Percentiles rank a stretch among this genome's conserved stretches.
phyloP scores from a whole-genome alignment of 257 asterid species.

The Solanum virginianum region DNA sequence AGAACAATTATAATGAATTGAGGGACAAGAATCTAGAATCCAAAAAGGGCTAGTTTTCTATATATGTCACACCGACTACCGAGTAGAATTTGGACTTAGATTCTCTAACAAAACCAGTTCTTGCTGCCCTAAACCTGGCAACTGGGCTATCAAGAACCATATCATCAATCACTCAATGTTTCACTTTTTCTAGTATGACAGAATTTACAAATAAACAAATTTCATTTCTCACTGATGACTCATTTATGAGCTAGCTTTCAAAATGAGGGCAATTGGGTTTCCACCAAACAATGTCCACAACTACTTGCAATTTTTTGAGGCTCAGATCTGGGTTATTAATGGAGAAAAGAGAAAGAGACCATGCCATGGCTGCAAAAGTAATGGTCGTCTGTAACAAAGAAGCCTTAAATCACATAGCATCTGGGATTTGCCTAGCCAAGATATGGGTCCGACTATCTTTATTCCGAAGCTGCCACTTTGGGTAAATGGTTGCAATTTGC shows the following conservation, averaged over 20 bases:
- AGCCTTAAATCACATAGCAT: background rate
- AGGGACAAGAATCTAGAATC: background rate
- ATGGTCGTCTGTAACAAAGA: background rate
- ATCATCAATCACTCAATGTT: background rate
- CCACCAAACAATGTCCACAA: background rate
- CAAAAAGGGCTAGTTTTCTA: background rate
- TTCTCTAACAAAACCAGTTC: background rate
- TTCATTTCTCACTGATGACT: background rate
- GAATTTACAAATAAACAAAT: background rate
- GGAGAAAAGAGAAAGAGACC: background rate
- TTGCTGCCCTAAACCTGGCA: background rate
- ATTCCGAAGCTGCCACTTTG: background rate
- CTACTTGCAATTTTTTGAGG: background rate
- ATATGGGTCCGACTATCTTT: conserved; percentile 3
- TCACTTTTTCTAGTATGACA: background rate
- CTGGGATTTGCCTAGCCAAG: conserved; percentile 9
- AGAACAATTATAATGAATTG: background rate
- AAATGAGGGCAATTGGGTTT: background rate
- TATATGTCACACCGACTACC: background rate
- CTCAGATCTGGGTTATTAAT: conserved; percentile 8
- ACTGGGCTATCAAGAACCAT: background rate
- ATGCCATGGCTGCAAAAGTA: conserved; percentile 20
- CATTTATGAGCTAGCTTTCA: background rate
- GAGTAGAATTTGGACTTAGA: background rate
- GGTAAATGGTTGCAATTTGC: background rate